Evolutionary conservation across 495 filamentous ascomycete species (phyloP), one percentile per base, ranked within the genome.

Genomic region (Penicillium bovifimosum): DNA sequence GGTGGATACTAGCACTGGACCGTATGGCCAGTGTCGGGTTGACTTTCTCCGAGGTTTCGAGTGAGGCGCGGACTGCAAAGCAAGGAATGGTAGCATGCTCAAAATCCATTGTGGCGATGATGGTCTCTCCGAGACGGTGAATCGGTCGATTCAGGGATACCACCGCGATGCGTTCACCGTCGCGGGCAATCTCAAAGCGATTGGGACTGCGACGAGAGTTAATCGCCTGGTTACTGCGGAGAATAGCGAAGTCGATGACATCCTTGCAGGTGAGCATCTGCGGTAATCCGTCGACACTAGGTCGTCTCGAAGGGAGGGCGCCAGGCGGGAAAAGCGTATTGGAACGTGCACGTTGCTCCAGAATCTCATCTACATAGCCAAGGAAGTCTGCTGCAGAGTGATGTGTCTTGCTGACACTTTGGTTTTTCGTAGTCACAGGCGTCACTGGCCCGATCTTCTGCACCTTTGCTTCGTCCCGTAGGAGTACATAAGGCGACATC

Each of bases 111-210:
- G 84, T 86, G 31, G 86, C 83, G 24, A 82, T 86, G 20, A 98
- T 80, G 0, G 84, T 83, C 65, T 98, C 93, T 28, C 93, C 93
- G 9, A 97, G 78, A 36, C 91, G 82, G 72, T 96, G 96, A 0
- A 92, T 85, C 0, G 95, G 88, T n/a, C 95, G 84, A 17, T 90
- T 85, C 26, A 98, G 80, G 58, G 88, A 90, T 40, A 97, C 80
- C 3, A 90, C 87, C 7, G 87, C 93, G 28, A 98, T 90, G 20
- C 86, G 86, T 43, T 80, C 76, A 28, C 91, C 89, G 63, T 89
- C 88, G 7, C 95, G 87, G 5, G 92, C 87, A 60, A 98, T 97
- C 62, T 95, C 90, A 69, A 97, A 98, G 28, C 89, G 83, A 66
- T 91, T 96, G 24, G 86, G 77, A 60, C 85, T 86, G 52, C 84